Conservation (phyloP, 2,329 filamentous ascomycete species). For the Diaporthe longicolla region DNA sequence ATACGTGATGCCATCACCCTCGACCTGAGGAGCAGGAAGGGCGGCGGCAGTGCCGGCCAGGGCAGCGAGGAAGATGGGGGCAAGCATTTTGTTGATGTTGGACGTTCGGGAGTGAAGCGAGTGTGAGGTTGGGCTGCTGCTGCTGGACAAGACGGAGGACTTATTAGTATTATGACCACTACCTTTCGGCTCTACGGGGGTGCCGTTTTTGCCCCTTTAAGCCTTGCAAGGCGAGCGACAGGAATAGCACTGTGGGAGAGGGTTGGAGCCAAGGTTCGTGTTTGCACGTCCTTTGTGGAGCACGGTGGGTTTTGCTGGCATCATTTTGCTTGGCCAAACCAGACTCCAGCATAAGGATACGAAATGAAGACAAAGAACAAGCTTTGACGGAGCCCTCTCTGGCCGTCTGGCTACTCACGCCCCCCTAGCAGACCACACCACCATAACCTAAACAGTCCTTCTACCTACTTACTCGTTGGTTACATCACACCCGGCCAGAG, state of each 20-base stretch:
- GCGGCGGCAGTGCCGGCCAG: constrained; percentile 32
- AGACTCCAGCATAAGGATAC: constrained; percentile 9
- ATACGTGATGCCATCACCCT: constrained; percentile 20
- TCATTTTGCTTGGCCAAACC: background rate
- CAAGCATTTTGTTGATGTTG: constrained; percentile 18
- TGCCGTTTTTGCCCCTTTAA: background rate
- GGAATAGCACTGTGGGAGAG: constrained; percentile 8
- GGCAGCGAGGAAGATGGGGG: constrained; percentile 29
- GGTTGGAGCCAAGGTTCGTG: constrained; percentile 21
- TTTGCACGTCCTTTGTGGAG: constrained; percentile 19
- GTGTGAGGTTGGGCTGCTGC: background rate
- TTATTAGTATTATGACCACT: background rate
- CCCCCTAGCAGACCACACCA: background rate
- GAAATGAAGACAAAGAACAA: constrained; percentile 22
- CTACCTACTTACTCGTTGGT: background rate
- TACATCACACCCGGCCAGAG: background rate
- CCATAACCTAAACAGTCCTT: background rate
- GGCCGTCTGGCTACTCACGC: background rate
- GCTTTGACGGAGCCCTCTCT: background rate
- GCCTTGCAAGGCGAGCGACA: constrained; percentile 10
- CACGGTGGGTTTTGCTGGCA: constrained; percentile 16
- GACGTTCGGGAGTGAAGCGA: background rate
- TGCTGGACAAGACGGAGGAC: background rate
- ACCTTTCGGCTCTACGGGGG: background rate
- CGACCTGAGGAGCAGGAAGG: background rate